Evolutionary conservation across 1,284 basidiomycete genomes (phyloP).

Genomic region (Ustilago nuda): DNA sequence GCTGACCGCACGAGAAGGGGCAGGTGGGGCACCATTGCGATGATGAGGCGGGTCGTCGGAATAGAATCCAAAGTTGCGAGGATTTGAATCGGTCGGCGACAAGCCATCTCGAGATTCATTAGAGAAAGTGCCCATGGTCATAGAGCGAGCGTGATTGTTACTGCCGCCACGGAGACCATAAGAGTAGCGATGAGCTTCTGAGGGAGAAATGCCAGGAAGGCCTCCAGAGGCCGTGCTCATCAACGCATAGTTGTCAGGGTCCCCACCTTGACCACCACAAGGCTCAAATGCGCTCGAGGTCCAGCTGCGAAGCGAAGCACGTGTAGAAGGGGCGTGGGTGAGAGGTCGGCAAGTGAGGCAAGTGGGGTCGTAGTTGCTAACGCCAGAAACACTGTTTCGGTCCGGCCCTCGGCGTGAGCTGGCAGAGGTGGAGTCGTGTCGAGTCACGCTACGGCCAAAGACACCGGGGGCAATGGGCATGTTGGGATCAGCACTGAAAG

Average conservation of each 20-base stretch:
- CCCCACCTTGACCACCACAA: constrained; percentile 8
- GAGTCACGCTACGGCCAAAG: constrained; percentile 32
- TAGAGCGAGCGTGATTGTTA: constrained; percentile 2
- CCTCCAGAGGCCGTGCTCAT: constrained; percentile 15
- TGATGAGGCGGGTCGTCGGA: constrained; percentile 27
- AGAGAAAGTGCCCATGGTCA: constrained; percentile 9
- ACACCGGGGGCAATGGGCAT: constrained; percentile 46
- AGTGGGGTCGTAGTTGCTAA: constrained; percentile 35
- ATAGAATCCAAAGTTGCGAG: constrained; percentile 30
- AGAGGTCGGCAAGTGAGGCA: constrained; percentile 26
- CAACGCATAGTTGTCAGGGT: constrained; percentile 34
- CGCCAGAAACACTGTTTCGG: constrained; percentile 28
- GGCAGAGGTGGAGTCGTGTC: constrained; percentile 16
- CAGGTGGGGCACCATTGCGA: constrained; percentile 14
- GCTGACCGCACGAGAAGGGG: constrained; percentile 16
- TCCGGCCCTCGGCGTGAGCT: constrained; percentile 14
- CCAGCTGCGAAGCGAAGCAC: constrained; percentile 46
- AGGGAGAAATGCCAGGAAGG: neutral
- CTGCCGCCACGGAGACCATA: neutral
- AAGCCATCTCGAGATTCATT: constrained; percentile 23
- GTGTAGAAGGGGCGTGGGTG: constrained; percentile 27
- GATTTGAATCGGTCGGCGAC: constrained; percentile 34
- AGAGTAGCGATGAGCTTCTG: constrained; percentile 5
- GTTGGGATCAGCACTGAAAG: constrained; percentile 41
- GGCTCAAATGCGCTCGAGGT: constrained; percentile 42